Evolutionary conservation across 768 basidiomycete species (phyloP), one percentile per base, ranked within the genome.

Genomic region (Collybiopsis confluens): DNA sequence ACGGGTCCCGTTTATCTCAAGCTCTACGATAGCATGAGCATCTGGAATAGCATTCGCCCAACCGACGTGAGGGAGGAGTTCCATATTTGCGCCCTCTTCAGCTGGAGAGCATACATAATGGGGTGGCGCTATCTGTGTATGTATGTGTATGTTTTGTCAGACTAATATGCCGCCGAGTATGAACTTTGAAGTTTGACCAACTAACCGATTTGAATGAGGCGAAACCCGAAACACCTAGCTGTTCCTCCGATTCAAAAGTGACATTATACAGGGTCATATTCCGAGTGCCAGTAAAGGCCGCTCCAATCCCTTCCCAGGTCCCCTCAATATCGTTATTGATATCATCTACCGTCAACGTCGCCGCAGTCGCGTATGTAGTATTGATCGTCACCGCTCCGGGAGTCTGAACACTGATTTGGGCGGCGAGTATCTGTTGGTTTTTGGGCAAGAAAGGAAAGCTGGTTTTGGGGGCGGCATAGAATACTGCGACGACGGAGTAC

Each of bases 41-140:
- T 62, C 61, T 1, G 61, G 56, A 24, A 62, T 15, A 7, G 55
- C 54, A 21, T 60, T 62, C 9, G 55, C 46, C 61, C 59, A 62
- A 2, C 61, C 61, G 9, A 59, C 33, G 18, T 54, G 24, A 1
- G 58, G 58, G 7, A 52, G 33, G 3, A 58, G 33, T 10, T 54
- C 10, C 40, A 59, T 24, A n/a, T 36, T 55, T 21, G 50, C 45
- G 1, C 55, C 57, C 15, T n/a, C 47, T 21, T 27, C 38, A 20
- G 23, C 42, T 7, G 59, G 41, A 11, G 52, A 48, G 23, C 59
- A 60, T 2, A 54, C 45, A 24, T 56, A 58, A 41, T 60, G 59
- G 6, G 48, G 37, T 7, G 59, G 57, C 1, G 52, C 55, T 15
- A 36, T 26, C 54, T 55, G 5, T 33, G 30, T 13, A 33, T 33